phyloP scores from a whole-genome alignment of 495 filamentous ascomycete genomes.

The Penicillium cosmopolitanum region DNA sequence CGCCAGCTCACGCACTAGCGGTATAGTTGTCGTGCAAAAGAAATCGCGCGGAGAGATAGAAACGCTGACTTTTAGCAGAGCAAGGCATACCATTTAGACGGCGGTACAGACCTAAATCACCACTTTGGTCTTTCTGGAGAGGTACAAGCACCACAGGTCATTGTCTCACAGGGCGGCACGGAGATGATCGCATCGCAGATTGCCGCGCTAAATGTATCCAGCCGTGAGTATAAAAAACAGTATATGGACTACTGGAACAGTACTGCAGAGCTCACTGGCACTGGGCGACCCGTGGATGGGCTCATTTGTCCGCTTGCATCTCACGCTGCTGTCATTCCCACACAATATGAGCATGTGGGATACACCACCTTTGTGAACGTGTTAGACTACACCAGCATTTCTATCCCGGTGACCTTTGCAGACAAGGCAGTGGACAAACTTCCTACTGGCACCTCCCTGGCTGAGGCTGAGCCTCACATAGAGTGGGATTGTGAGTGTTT shows the following conservation, averaged over 20 bases:
- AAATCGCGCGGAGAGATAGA: neutral
- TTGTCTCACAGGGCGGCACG: conserved; percentile 21
- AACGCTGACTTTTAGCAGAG: conserved; percentile 14
- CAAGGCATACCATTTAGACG: conserved; percentile 44
- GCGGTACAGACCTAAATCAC: conserved; percentile 53
- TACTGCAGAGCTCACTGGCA: conserved; percentile 55
- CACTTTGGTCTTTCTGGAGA: conserved; percentile 63
- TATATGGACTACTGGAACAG: conserved; percentile 75
- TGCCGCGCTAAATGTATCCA: conserved; percentile 57
- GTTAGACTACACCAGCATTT: conserved; percentile 60
- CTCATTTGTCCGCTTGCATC: conserved; percentile 51
- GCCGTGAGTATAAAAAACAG: conserved; percentile 61
- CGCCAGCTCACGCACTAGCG: conserved; percentile 30
- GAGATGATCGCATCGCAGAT: conserved; percentile 51
- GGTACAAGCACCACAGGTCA: conserved; percentile 43
- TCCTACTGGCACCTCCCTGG: conserved; percentile 36
- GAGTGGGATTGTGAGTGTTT: conserved; percentile 59
- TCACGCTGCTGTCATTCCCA: conserved; percentile 52
- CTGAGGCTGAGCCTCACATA: conserved; percentile 46
- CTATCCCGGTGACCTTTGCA: conserved; percentile 60
- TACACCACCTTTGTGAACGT: conserved; percentile 59
- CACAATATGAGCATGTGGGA: conserved; percentile 51
- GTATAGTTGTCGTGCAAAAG: conserved; percentile 20
- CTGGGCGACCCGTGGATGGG: conserved; percentile 60
- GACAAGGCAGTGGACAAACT: conserved; percentile 57